A percentile compares a stretch with the other conserved stretches of the same genome.
phyloP scores from a whole-genome alignment of 2,329 filamentous ascomycete species.

The Colletotrichum sp. region DNA sequence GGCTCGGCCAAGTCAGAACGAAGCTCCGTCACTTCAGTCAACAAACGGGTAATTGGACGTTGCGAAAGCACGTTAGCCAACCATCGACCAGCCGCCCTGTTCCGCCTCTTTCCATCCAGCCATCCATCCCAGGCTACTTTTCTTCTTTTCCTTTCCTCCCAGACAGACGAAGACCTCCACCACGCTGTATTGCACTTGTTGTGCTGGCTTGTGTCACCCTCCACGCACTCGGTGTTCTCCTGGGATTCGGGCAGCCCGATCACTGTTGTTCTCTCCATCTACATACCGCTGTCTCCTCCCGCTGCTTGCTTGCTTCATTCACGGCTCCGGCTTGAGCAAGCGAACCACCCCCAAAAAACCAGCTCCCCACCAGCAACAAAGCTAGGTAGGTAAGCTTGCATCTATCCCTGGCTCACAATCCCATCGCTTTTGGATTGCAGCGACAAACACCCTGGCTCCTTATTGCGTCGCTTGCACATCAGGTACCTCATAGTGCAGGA shows the following conservation, averaged over 20 bases:
- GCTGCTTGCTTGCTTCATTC: neutral
- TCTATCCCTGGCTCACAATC: neutral
- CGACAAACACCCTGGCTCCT: neutral
- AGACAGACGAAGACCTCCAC: neutral
- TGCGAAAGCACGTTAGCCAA: neutral
- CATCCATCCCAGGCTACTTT: neutral
- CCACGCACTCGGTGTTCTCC: neutral
- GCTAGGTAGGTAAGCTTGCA: neutral
- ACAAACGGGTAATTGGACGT: neutral
- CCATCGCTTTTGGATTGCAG: neutral
- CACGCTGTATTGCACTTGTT: neutral
- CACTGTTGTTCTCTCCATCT: neutral
- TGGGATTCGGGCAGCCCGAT: neutral
- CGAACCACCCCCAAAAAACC: neutral
- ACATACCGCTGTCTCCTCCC: neutral
- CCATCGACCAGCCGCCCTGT: neutral
- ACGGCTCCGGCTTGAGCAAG: neutral
- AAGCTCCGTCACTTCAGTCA: neutral
- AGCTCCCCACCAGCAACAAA: neutral
- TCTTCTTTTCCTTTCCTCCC: neutral
- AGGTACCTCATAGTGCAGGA: neutral
- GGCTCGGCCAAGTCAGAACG: neutral
- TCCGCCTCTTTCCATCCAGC: slow-evolving; percentile 12
- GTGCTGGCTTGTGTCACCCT: neutral
- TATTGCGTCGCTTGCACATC: slow-evolving; percentile 3